Conservation (phyloP, 192 early-diverging fungal species). For the Umbelopsis ramanniana region DNA sequence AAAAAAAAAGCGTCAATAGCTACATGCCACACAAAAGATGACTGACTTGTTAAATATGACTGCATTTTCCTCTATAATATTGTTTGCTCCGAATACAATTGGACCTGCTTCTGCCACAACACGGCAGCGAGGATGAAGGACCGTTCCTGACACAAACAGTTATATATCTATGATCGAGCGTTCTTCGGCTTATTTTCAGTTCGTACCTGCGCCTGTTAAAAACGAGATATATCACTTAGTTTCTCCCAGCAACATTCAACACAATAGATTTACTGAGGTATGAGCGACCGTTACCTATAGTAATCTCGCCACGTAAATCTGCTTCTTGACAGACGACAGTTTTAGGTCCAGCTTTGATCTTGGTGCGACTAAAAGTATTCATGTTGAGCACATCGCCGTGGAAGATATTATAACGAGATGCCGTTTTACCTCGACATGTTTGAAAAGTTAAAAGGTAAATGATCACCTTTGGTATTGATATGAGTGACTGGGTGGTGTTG, state of each 20-base stretch:
- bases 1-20: neutral
- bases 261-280: neutral
- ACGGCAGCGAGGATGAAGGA: conserved; percentile 76
- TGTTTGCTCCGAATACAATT: conserved; percentile 72
- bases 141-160: conserved; percentile 48
- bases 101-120: conserved; percentile 67
- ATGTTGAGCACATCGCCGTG: neutral
- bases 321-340: conserved; percentile 58
- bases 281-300: conserved; percentile 43
- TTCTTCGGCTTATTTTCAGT: neutral
- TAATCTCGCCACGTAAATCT: conserved; percentile 55
- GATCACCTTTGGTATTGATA: neutral
- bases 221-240: neutral
- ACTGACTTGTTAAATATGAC: conserved; percentile 70
- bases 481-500: too few relatives aligned
- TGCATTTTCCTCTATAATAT: conserved; percentile 79
- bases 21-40: neutral
- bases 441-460: neutral
- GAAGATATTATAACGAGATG: neutral
- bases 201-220: conserved; percentile 9
- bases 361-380: neutral
- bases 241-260: conserved; percentile 4
- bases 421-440: conserved; percentile 5
- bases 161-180: neutral
- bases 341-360: conserved; percentile 32